A percentile compares a stretch with the other conserved stretches of the same genome.
These are phyloP conservation scores for Hypericum androsaemum DNA, from an alignment of 345 rosid species.

Conservation along the genomic window DNA sequence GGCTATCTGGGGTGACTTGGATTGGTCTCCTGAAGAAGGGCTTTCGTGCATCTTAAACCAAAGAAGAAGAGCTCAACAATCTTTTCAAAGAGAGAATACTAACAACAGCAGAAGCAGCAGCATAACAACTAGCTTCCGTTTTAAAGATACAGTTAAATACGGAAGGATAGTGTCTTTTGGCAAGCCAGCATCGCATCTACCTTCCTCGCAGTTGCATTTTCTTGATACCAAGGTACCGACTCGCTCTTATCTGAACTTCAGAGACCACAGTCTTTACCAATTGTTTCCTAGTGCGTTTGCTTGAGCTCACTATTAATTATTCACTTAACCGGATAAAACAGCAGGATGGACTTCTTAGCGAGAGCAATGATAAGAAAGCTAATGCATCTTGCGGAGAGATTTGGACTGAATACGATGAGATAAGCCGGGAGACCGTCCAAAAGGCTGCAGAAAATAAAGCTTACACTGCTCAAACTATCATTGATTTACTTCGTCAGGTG, in stretches of 20 bases:
- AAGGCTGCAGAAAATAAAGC: slow-evolving; percentile 44
- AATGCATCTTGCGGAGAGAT: slow-evolving; percentile 35
- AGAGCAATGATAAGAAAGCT: slow-evolving; percentile 5
- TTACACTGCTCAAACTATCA: slow-evolving; percentile 33
- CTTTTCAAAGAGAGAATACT: slow-evolving; percentile 14
- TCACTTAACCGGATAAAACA: background rate
- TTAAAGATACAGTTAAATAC: slow-evolving; percentile 33
- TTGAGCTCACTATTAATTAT: background rate
- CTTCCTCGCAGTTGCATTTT: slow-evolving; percentile 35
- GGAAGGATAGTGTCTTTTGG: slow-evolving; percentile 68
- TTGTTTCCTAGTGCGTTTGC: background rate
- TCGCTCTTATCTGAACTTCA: background rate
- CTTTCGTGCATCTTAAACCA: slow-evolving; percentile 20
- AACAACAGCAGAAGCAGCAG: slow-evolving; percentile 26
- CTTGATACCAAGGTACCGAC: slow-evolving; percentile 30
- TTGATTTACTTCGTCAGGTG: slow-evolving; percentile 46
- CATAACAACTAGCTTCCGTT: slow-evolving; percentile 18
- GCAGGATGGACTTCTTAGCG: slow-evolving; percentile 22
- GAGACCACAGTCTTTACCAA: too few species aligned
- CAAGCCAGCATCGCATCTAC: slow-evolving; percentile 33
- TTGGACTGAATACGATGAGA: slow-evolving; percentile 56
- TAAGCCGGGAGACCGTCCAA: slow-evolving; percentile 36
- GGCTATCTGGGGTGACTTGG: slow-evolving; percentile 57
- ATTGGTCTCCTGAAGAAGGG: slow-evolving; percentile 54
- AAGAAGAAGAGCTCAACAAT: slow-evolving; percentile 23